Conservation (phyloP, 495 filamentous ascomycete genomes). For the Aspergillus sclerotioniger region DNA sequence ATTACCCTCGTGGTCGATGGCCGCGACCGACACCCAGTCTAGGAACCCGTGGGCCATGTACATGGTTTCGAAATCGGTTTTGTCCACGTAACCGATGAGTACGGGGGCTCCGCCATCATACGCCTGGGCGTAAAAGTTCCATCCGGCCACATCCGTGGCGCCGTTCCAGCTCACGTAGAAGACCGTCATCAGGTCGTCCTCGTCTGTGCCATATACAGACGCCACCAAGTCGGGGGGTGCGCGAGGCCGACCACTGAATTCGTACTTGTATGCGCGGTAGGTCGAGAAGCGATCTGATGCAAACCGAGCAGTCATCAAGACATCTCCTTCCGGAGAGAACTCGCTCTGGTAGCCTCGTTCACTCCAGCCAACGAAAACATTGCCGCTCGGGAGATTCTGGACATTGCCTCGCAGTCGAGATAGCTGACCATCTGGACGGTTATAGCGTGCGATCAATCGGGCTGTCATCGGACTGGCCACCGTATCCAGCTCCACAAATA, state of each 20-base stretch:
- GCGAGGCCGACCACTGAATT: slow-evolving; percentile 31
- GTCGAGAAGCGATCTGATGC: slow-evolving; percentile 23
- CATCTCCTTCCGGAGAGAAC: slow-evolving; percentile 45
- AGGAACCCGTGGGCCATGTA: slow-evolving; percentile 32
- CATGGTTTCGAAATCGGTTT: slow-evolving; percentile 33
- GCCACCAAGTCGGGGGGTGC: slow-evolving; percentile 27
- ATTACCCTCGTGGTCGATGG: slow-evolving; percentile 21
- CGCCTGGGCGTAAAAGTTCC: slow-evolving; percentile 36
- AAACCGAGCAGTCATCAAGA: slow-evolving; percentile 38
- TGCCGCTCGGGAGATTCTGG: slow-evolving; percentile 41
- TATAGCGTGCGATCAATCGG: slow-evolving; percentile 34
- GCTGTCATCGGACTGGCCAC: slow-evolving; percentile 46
- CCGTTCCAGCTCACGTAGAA: slow-evolving; percentile 48
- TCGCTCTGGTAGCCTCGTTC: slow-evolving; percentile 51
- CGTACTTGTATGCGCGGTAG: slow-evolving; percentile 36
- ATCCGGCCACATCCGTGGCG: slow-evolving; percentile 41
- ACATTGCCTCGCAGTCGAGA: slow-evolving; percentile 55
- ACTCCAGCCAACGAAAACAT: slow-evolving; percentile 59
- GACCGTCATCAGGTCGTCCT: slow-evolving; percentile 29
- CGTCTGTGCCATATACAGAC: slow-evolving; percentile 30
- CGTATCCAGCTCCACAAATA: slow-evolving; percentile 51
- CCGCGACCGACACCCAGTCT: slow-evolving; percentile 51
- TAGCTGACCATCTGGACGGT: slow-evolving; percentile 40
- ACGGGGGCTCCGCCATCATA: slow-evolving; percentile 24
- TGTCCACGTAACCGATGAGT: slow-evolving; percentile 24